Base-by-base conservation (phyloP, 2,329 filamentous ascomycete genomes). In the Penicillium concentricum region DNA sequence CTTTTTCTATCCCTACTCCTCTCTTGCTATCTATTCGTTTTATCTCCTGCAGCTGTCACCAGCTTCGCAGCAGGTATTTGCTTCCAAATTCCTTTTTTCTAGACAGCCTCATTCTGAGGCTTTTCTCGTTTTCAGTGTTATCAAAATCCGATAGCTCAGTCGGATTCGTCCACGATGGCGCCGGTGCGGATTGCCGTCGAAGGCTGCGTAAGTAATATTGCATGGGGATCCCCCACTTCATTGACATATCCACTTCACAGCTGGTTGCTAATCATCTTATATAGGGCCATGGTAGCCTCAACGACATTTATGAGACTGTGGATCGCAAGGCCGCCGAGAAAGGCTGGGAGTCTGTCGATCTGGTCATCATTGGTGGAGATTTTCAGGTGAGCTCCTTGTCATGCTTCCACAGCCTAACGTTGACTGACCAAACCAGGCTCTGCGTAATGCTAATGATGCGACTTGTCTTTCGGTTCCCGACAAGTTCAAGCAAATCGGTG, bases 281-380 rank as follows among this genome's bases (percentile, higher is more conserved):
- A 38, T 51, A 94, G 90, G 93, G 93, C 57, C 94, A 99, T 76
- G 94, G 94, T 61, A 91, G 88, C 0, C 84, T 99, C 51, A 84
- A 97, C 72, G 89, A 91, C 56, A 97, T 99, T 65, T 99, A 97
- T 74, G 85, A 88, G 1, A 88, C 90, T 1, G 84, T 96, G 26
- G 79, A 83, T 39, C 81, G 84, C 61, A 82, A 91, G 10, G 90
- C 88, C 73, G 79, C 85, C 62, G 79, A 82, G 44, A 89, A 89
- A 66, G 83, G 83, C 24, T 97, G 93, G 92, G 81, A 89, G 62
- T 85, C 83, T 34, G 86, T 97, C 30, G 94, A 99, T 72, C 77
- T 97, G 12, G 78, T 99, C 64, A 95, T 99, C 68, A 96, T 99
- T 67, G 91, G 93, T 54, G 94, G 94, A 28, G 94, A 99, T 72